phyloP scores from a whole-genome alignment of 2,329 filamentous ascomycete species.

The Diaporthe sp. region DNA sequence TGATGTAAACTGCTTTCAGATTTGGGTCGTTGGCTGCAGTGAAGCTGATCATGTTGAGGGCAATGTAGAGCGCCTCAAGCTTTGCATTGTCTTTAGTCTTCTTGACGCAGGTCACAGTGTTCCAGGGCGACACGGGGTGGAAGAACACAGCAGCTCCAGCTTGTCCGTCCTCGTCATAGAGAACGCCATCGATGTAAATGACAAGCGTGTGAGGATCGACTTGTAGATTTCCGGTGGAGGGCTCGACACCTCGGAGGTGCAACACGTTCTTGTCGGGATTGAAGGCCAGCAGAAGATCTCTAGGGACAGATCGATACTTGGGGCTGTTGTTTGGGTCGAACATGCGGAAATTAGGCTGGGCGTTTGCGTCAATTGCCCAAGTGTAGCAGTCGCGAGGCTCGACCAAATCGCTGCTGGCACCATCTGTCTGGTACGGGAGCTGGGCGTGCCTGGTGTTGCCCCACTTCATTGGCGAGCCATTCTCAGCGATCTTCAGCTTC shows the following conservation, averaged over 20 bases:
- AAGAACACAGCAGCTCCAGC: neutral
- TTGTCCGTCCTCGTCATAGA: neutral
- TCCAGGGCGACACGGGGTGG: neutral
- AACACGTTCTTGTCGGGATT: neutral
- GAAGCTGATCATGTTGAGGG: slow-evolving; percentile 12
- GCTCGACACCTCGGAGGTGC: neutral
- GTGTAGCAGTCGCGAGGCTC: neutral
- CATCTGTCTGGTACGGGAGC: slow-evolving; percentile 3
- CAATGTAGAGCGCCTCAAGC: slow-evolving; percentile 1
- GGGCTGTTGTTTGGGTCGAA: slow-evolving; percentile 8
- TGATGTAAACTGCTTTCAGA: neutral
- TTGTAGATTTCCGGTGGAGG: neutral
- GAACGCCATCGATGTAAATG: neutral
- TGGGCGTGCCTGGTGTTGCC: neutral
- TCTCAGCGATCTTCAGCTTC: neutral
- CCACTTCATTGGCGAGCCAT: neutral
- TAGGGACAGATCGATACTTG: neutral
- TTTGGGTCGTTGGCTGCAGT: neutral
- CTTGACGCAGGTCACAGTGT: neutral
- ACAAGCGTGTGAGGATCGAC: neutral
- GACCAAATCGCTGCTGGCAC: neutral
- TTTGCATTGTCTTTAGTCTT: slow-evolving; percentile 1
- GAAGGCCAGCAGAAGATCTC: neutral
- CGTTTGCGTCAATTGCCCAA: neutral
- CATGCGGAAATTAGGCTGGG: neutral